A percentile compares a stretch with the other conserved stretches of the same genome.
These are phyloP conservation scores for Cupressus sempervirens DNA, from an alignment of 75 land plant species.

Conservation along the genomic window DNA sequence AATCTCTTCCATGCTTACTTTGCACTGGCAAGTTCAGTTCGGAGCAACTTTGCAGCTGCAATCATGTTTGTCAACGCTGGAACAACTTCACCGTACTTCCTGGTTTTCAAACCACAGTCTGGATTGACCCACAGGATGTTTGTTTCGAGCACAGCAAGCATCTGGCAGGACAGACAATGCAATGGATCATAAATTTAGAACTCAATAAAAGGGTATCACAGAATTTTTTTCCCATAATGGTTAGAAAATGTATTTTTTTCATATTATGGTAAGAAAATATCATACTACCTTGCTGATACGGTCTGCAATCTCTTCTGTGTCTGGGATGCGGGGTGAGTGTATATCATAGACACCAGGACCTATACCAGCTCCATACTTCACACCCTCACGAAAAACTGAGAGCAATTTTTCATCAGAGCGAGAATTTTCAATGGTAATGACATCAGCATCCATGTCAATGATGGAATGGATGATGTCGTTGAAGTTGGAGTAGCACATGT, in stretches of 20 bases:
- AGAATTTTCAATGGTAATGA: slow-evolving; percentile 55
- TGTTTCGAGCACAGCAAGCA: slow-evolving; percentile 33
- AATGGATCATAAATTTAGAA: neutral
- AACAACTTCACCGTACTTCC: slow-evolving; percentile 29
- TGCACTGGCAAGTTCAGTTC: slow-evolving; percentile 25
- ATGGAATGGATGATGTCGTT: slow-evolving; percentile 45
- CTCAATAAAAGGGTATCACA: neutral
- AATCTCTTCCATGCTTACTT: slow-evolving; percentile 2
- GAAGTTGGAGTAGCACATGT: slow-evolving; percentile 42
- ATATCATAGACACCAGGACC: slow-evolving; percentile 40
- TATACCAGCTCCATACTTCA: slow-evolving; percentile 36
- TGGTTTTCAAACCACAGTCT: slow-evolving; percentile 30
- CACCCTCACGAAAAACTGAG: slow-evolving; percentile 35
- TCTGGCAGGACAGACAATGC: slow-evolving; percentile 6
- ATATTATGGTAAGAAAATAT: neutral
- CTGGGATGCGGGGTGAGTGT: slow-evolving; percentile 35
- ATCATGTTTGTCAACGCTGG: slow-evolving; percentile 31
- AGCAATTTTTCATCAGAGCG: slow-evolving; percentile 57
- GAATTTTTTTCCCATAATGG: too few relatives aligned
- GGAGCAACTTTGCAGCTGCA: slow-evolving; percentile 22
- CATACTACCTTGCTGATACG: slow-evolving; percentile 27
- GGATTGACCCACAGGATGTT: slow-evolving; percentile 31
- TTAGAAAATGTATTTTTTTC: too few relatives aligned
- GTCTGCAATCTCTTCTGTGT: slow-evolving; percentile 31
- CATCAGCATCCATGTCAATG: slow-evolving; percentile 48